Base-by-base conservation (phyloP, 257 asterid species). In the Solanum pennellii region DNA sequence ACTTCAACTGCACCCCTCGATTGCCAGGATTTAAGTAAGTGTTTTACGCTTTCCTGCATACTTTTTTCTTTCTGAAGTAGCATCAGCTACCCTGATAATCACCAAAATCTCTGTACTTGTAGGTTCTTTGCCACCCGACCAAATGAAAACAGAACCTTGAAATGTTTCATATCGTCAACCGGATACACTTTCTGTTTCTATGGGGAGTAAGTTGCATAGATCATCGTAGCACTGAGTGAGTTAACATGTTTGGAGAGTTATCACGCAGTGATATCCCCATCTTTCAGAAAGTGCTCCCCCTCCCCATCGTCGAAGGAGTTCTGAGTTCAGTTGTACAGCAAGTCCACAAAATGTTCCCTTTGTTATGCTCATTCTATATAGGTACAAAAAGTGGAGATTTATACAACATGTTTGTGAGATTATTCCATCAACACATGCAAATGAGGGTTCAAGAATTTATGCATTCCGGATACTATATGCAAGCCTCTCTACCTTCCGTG, bases 21-120 rank as follows among this genome's bases (percentile, higher is more conserved):
- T 89, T 86, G 90, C 92, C 97, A 92, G 89, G 96, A 94, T 91
- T 75, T 93, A 87, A 92, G 89, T 86, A 80, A 80, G 84, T 80
- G 20, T 80, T 3, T 45, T 29, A 2, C 23, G 0, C 47, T 42
- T 5, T 79, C 16, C 68, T 45, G 18, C 10, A 18, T 80, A 21
- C 1, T 15, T 27, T 29, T 5, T 18, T 45, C 60, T 29, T 27
- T 27, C 66, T 27, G 5, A 80, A 80, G 10, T 29, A 80, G 68
- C 16, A 47, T 80, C 44, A 80, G 18, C 44, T 16, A 29, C 68
- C 21, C 44, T 25, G 47, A 47, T 18, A 10, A 16, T 47, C 42
- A 9, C 84, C 11, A 31, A 27, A 45, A 42, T 80, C 84, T 47
- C 68, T 47, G 11, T 45, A 15, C n/a, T 29, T 29, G 5, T 16